Conservation (phyloP, 306 rosid genomes). For the Canavalia ensiformis region DNA sequence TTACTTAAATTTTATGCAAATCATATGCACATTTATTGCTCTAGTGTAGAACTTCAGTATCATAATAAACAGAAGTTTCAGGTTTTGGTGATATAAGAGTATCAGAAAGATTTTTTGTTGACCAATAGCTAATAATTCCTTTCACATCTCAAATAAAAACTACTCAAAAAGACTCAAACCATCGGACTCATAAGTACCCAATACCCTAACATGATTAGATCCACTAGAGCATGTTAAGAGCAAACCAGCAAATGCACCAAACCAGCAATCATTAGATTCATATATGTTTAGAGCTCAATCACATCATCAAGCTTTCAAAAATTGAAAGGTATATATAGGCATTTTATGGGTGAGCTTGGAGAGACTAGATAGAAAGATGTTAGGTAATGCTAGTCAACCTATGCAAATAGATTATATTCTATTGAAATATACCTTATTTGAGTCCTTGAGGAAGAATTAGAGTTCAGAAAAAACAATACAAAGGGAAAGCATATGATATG, state of each 20-base stretch:
- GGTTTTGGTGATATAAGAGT: no score
- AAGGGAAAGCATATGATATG: no score
- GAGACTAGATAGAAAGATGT: conserved; percentile 3
- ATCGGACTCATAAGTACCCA: no score
- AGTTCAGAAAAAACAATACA: no score
- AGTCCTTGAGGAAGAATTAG: background rate
- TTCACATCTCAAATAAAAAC: no score
- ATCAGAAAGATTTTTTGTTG: no score
- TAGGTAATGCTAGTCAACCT: conserved; percentile 10
- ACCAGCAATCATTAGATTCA: background rate
- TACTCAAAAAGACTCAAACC: no score
- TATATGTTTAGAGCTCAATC: background rate
- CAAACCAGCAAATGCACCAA: background rate
- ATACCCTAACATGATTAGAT: no score
- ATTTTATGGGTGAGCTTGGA: background rate
- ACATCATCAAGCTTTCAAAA: conserved; percentile 1
- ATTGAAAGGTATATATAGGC: background rate
- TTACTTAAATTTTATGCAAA: background rate
- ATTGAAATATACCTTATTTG: conserved; percentile 4
- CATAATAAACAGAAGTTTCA: background rate
- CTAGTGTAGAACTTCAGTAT: no score
- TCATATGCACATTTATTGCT: background rate
- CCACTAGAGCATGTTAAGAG: background rate
- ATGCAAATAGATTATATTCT: background rate
- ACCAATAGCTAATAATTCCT: no score